Conservation (phyloP, 768 basidiomycete species). For the Boletus patriciae region DNA sequence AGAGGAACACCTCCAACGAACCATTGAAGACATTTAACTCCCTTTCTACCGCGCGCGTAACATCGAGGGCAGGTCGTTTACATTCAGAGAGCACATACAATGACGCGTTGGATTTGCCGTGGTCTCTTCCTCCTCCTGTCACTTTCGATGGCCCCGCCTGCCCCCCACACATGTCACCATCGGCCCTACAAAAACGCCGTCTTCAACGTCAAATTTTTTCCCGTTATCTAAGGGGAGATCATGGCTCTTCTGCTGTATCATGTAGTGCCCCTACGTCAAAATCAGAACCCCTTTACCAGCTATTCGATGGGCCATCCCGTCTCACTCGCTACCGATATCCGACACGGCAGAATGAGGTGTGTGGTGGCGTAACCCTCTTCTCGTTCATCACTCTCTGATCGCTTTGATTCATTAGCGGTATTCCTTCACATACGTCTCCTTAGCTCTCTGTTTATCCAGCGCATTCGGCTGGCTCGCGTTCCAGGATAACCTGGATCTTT, state of each 20-base stretch:
- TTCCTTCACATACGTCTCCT: constrained; percentile 8
- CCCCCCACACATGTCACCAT: constrained; percentile 25
- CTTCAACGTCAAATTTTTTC: constrained; percentile 8
- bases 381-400: not conserved
- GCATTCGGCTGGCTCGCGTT: constrained; percentile 25
- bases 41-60: constrained; percentile 2
- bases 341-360: constrained; percentile 11
- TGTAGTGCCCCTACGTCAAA: constrained; percentile 18
- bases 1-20: constrained; percentile 32
- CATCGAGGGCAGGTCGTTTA: constrained; percentile 9
- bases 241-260: constrained; percentile 4
- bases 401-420: not conserved
- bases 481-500: constrained; percentile 8
- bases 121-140: constrained; percentile 45
- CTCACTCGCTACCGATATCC: constrained; percentile 20
- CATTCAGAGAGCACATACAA: constrained; percentile 2
- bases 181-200: constrained; percentile 11
- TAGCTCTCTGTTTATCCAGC: constrained; percentile 21
- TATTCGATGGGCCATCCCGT: constrained; percentile 51
- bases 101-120: constrained; percentile 17
- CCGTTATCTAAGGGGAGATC: not conserved
- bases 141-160: constrained; percentile 52
- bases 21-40: constrained; percentile 7
- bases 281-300: constrained; percentile 35
- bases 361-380: constrained; percentile 3